Evolutionary conservation across 352 stramenopile species (phyloP), one percentile per base, ranked within the genome.

Genomic region (Phytopythium ostracodes): DNA sequence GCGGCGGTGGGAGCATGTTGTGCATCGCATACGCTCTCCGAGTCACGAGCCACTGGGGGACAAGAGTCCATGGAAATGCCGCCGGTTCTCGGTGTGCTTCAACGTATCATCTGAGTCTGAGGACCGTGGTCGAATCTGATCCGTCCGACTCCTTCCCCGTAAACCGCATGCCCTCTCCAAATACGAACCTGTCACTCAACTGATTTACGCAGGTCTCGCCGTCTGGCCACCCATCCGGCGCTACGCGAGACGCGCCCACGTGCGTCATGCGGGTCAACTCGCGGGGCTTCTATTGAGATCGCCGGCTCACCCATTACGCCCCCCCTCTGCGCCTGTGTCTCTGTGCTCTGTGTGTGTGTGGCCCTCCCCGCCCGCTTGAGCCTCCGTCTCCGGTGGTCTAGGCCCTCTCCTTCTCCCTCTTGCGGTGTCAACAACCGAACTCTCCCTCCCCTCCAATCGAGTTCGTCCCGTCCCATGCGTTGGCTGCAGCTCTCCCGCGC

Each of bases 401-500:
- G 33, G 10, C 29, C 7, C 29, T 33, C 29, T 33, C 29, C 4
- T 7, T 33, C 33, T 10, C 10, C 33, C 31, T 36, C 31, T 36
- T 36, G 9, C 31, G 31, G 31, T 9, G 31, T 4, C 33, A 38
- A 38, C 33, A 10, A 10, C 33, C 33, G 7, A 38, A 4, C 7
- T 9, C 40, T 46, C 6, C 18, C 18, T 15, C 40, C 7, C n/a
- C 20, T 27, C 20, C 42, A 7, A 12, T 8, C 42, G 42, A 33
- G n/a, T n/a, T 7, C 29, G 29, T 7, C 20, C 42, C 51, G 55
- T 7, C 15, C 27, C 44, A 89, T 89, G 80, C 80, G 74, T 50
- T 89, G 76, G 73, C 64, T 86, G 47, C 77, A 86, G 51, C 60
- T 89, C 51, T 75, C 80, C 29, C 73, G 77, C 29, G 80, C 73